phyloP scores from a whole-genome alignment of 2,329 filamentous ascomycete genomes.

The Sclerotinia nivalis region DNA sequence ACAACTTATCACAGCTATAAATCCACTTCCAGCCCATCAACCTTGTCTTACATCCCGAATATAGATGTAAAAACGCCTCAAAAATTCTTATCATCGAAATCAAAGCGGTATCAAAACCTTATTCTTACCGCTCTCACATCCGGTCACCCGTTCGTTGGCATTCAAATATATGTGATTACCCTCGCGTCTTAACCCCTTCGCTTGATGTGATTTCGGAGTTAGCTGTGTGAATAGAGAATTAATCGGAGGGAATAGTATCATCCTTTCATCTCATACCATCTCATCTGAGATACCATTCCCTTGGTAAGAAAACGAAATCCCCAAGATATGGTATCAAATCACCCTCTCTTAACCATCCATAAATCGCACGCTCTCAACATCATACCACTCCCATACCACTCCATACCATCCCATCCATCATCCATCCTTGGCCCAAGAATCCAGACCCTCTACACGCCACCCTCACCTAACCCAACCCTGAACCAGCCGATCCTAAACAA shows the following conservation, averaged over 20 bases:
- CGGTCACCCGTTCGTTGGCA: background rate
- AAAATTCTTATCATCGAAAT: background rate
- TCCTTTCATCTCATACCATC: background rate
- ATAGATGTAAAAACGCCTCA: background rate
- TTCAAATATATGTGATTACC: background rate
- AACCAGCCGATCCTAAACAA: too few species aligned
- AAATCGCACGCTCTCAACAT: too few species aligned
- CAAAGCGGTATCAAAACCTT: constrained; percentile 1
- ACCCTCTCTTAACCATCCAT: too few species aligned
- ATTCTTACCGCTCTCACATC: background rate
- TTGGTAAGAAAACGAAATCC: background rate
- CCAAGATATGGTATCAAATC: background rate
- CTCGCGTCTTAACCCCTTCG: too few species aligned
- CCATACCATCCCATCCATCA: too few species aligned
- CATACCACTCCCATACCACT: too few species aligned
- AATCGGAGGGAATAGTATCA: background rate
- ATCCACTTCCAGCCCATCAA: background rate
- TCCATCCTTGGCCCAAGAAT: too few species aligned
- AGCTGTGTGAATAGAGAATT: background rate
- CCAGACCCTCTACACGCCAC: too few species aligned
- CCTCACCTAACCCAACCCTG: too few species aligned
- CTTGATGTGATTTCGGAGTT: too few species aligned
- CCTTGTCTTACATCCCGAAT: background rate
- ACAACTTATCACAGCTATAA: background rate
- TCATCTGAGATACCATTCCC: background rate